Conservation (phyloP, 805 yeast species). For the Myxozyma neotropica region DNA sequence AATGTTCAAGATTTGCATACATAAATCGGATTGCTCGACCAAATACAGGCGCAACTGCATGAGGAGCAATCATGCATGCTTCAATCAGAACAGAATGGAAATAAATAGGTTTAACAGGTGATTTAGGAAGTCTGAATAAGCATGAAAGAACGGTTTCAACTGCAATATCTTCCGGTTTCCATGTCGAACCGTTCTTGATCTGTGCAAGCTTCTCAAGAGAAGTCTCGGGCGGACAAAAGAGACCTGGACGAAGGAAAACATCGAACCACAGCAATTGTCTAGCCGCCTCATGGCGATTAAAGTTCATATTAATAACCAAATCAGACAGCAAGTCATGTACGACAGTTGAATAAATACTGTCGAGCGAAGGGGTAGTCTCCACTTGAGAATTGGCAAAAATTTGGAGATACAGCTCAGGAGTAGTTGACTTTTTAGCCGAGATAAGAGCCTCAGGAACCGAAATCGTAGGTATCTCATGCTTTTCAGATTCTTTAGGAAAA, state of each 20-base stretch:
- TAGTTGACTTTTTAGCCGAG: slow-evolving; percentile 22
- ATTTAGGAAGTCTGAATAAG: slow-evolving; percentile 71
- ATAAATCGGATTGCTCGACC: slow-evolving; percentile 89
- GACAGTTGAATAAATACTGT: slow-evolving; percentile 58
- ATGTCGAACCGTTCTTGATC: slow-evolving; percentile 58
- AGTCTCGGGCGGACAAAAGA: slow-evolving; percentile 74
- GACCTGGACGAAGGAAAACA: slow-evolving; percentile 63
- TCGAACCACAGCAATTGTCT: slow-evolving; percentile 78
- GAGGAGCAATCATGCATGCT: slow-evolving; percentile 79
- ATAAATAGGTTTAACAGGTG: slow-evolving; percentile 70
- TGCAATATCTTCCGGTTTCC: slow-evolving; percentile 89
- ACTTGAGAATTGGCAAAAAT: slow-evolving; percentile 58
- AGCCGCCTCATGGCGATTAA: slow-evolving; percentile 84
- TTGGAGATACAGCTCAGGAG: slow-evolving; percentile 56
- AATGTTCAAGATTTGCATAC: slow-evolving; percentile 62
- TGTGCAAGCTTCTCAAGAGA: slow-evolving; percentile 69
- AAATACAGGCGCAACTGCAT: slow-evolving; percentile 87
- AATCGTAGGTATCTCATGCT: slow-evolving; percentile 27
- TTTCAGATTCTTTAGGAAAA: slow-evolving; percentile 30
- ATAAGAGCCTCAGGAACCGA: slow-evolving; percentile 38
- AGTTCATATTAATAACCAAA: slow-evolving; percentile 75
- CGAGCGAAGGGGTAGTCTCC: slow-evolving; percentile 64
- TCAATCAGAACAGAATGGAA: slow-evolving; percentile 84
- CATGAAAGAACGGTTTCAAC: slow-evolving; percentile 78
- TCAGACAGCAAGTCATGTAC: slow-evolving; percentile 77